phyloP scores from a whole-genome alignment of 306 rosid genomes.

The Hippophae tibetana region DNA sequence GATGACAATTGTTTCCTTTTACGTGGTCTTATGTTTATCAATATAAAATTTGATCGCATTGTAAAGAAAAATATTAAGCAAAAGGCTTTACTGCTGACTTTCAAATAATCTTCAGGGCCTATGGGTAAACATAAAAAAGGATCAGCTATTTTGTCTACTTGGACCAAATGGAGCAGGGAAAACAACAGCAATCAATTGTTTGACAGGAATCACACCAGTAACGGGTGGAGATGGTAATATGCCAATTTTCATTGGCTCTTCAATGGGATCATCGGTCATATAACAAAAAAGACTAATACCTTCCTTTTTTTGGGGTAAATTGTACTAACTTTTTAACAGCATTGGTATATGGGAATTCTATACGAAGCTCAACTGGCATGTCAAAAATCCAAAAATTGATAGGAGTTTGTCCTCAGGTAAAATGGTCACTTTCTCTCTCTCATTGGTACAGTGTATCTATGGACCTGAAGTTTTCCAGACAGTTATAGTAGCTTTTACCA shows the following conservation, averaged over 20 bases:
- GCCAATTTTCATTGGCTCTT: conserved; percentile 1
- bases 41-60: too few species aligned
- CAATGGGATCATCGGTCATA: neutral
- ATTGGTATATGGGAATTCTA: conserved; percentile 61
- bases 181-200: conserved; percentile 76
- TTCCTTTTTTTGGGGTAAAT: conserved; percentile 2
- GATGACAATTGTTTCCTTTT: too few species aligned
- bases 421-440: conserved; percentile 10
- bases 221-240: conserved; percentile 77
- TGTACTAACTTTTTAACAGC: conserved; percentile 37
- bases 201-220: conserved; percentile 80
- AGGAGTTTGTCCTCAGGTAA: conserved; percentile 96
- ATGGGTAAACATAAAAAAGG: conserved; percentile 73
- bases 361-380: conserved; percentile 62
- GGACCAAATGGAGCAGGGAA: conserved; percentile 98
- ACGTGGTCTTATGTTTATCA: too few species aligned
- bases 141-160: conserved; percentile 82
- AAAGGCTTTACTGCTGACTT: neutral
- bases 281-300: conserved; percentile 5
- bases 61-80: too few species aligned
- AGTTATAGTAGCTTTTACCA: neutral
- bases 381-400: conserved; percentile 60
- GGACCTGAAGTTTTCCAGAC: neutral
- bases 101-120: conserved; percentile 54
- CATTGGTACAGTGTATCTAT: conserved; percentile 10